Evolutionary conservation across 2,329 filamentous ascomycete genomes (phyloP).

Genomic region (Ophiostoma tasmaniense): DNA sequence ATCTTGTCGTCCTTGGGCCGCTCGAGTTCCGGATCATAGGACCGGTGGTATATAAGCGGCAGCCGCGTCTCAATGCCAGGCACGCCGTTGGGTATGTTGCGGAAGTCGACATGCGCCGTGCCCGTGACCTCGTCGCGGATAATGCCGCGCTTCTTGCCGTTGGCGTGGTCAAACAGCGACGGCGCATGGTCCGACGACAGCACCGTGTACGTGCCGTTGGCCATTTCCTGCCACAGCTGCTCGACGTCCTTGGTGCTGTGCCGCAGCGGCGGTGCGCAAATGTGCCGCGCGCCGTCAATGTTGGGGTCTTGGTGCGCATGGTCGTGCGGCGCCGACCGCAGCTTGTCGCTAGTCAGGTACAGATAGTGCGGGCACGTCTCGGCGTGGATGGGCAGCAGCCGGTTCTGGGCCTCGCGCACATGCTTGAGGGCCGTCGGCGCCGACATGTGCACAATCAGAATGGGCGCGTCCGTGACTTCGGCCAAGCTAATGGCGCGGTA

Average conservation of each 20-base stretch:
- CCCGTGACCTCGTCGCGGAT: constrained; percentile 21
- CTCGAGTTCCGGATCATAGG: constrained; percentile 2
- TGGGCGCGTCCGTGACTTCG: constrained; percentile 40
- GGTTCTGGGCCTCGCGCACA: constrained; percentile 42
- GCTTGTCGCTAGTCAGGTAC: constrained; percentile 39
- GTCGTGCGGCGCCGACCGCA: constrained; percentile 21
- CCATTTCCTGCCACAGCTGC: constrained; percentile 42
- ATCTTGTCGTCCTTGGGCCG: constrained; percentile 31
- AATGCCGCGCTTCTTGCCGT: constrained; percentile 24
- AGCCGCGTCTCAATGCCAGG: constrained; percentile 51
- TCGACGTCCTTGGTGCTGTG: constrained; percentile 37
- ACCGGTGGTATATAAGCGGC: constrained; percentile 34
- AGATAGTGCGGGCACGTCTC: constrained; percentile 54
- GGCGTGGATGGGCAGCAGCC: constrained; percentile 43
- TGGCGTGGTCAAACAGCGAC: constrained; percentile 40
- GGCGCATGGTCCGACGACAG: constrained; percentile 43
- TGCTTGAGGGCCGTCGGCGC: constrained; percentile 39
- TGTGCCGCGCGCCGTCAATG: constrained; percentile 45
- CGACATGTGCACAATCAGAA: constrained; percentile 45
- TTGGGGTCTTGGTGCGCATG: constrained; percentile 27
- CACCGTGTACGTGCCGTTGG: constrained; percentile 46
- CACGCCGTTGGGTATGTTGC: constrained; percentile 49
- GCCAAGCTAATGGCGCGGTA: constrained; percentile 43
- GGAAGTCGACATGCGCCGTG: constrained; percentile 35
- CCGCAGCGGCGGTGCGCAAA: constrained; percentile 45